Evolutionary conservation across 129 eudicot species (phyloP), one percentile per base, ranked within the genome.

Genomic region (Flaveria ramosissima): DNA sequence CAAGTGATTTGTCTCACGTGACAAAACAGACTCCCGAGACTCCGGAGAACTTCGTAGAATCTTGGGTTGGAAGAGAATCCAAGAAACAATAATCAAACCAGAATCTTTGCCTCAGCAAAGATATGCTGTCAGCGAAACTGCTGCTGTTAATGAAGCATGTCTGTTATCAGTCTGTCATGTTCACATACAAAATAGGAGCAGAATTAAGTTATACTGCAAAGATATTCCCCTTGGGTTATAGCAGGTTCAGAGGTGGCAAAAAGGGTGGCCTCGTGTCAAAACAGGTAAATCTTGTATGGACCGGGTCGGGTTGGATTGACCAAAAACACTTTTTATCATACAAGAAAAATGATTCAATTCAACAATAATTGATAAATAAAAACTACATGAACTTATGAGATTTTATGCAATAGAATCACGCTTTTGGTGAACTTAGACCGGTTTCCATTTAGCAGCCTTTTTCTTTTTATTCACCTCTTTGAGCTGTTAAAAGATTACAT

Each of bases 191-290:
- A 63, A 63, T 6, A 36, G 6, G 19, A 27, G 69, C 69, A 63
- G 23, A 32, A 45, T 63, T 63, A 12, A 15, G 14, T 62, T 3
- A 3, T 27, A 62, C 43, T 62, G 27, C 68, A 30, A 59, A 21
- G 11, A 59, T 12, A 61, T 13, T 14, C 67, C 42, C 42, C 13
- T 61, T 61, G 42, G 36, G 17, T 13, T 15, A 12, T 61, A 5
- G n/a, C 67, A 26, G 67, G 67, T 26, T 61, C 15, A 26, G 36
- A 26, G n/a, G 42, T 26, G 67, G 67, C 67, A 61, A 63, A 63
- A 63, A 30, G 46, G 45, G 42, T 0, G 12, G 42, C 43, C 19
- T 0, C 20, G 15, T 30, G 46, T 27, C 45, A 63, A 27, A 23
- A 14, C 45, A 30, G 41, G 45, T 6, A 14, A 24, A 26, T 12